These are phyloP conservation scores for Ceratocystis albifundus DNA, from an alignment of 2,329 filamentous ascomycete species.

Conservation along the genomic window DNA sequence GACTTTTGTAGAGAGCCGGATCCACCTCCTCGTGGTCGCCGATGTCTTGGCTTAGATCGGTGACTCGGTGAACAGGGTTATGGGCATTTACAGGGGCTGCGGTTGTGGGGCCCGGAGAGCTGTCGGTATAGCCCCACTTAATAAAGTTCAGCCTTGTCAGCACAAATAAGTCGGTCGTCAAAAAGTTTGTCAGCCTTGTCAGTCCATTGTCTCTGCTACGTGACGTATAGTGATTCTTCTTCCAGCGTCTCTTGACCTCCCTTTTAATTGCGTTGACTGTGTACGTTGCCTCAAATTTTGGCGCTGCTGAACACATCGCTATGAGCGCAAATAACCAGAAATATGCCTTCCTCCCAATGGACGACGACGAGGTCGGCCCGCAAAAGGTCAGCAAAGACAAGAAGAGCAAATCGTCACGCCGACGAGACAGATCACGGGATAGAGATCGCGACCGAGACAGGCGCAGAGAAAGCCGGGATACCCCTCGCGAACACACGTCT, in stretches of 20 bases:
- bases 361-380: slow-evolving; percentile 46
- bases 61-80: too few species aligned
- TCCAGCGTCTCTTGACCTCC: not conserved
- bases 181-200: slow-evolving; percentile 16
- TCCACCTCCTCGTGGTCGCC: too few species aligned
- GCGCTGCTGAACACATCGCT: slow-evolving; percentile 6
- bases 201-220: not conserved
- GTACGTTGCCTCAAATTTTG: not conserved
- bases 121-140: not conserved
- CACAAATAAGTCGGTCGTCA: not conserved
- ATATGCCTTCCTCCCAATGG: slow-evolving; percentile 58
- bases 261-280: not conserved
- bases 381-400: slow-evolving; percentile 19
- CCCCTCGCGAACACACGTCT: not conserved
- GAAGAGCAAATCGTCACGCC: slow-evolving; percentile 12
- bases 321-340: slow-evolving; percentile 43
- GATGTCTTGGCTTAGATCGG: too few species aligned
- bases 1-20: not conserved
- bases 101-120: not conserved
- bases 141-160: slow-evolving; percentile 8
- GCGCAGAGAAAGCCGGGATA: not conserved
- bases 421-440: slow-evolving; percentile 14
- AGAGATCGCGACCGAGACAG: not conserved
- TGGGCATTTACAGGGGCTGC: not conserved
- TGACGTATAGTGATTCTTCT: not conserved